phyloP scores from a whole-genome alignment of 768 basidiomycete genomes.

The Daedaleopsis nitida region DNA sequence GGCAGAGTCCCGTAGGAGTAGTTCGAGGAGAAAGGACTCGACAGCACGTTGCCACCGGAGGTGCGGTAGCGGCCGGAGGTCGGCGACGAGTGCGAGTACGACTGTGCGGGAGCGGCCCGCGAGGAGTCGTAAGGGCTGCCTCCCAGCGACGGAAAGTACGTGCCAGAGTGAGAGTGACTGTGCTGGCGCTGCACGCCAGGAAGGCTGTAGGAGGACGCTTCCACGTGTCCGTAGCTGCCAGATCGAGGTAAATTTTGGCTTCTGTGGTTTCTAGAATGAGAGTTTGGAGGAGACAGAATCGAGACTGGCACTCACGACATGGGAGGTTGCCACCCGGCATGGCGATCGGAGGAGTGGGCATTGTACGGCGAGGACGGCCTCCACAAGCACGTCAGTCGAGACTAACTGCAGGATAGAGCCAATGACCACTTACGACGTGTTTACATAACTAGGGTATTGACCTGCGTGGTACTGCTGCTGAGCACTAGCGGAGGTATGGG shows the following conservation, averaged over 20 bases:
- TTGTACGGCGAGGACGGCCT: neutral
- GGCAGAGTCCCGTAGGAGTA: neutral
- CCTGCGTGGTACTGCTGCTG: neutral
- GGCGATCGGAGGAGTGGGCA: neutral
- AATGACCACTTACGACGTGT: neutral
- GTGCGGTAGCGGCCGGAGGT: neutral
- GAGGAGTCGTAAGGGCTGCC: neutral
- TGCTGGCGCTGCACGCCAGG: neutral
- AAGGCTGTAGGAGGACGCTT: neutral
- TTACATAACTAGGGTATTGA: neutral
- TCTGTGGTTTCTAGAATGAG: neutral
- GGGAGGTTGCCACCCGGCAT: neutral
- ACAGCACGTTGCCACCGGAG: neutral
- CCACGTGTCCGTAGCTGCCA: neutral
- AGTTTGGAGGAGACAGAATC: neutral
- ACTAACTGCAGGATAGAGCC: neutral
- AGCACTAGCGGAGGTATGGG: neutral
- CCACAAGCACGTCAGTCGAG: neutral
- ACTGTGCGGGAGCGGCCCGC: neutral
- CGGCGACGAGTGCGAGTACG: neutral
- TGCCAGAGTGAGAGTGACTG: neutral
- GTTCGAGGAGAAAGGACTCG: neutral
- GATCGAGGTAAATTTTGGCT: neutral
- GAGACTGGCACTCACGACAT: neutral
- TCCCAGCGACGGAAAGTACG: neutral